Conservation (phyloP, 306 rosid species). For the Fragaria iinumae region DNA sequence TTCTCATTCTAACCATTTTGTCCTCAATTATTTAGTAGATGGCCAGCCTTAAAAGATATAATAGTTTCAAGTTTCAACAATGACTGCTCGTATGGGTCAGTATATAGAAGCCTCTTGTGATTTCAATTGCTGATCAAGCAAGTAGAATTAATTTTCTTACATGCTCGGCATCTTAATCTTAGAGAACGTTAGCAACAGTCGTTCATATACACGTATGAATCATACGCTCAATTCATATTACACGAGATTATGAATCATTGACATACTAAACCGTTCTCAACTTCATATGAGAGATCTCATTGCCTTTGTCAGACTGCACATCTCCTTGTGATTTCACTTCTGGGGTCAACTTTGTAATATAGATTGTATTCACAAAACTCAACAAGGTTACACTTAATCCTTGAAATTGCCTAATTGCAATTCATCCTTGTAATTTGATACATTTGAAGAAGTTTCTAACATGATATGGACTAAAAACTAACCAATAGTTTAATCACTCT, state of each 20-base stretch:
- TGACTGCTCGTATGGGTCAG: not conserved
- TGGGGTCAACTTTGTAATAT: not conserved
- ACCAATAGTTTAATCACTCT: conserved; percentile 3
- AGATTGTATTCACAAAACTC: not conserved
- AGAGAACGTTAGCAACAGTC: too few species aligned
- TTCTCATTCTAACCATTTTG: not conserved
- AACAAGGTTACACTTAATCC: not conserved
- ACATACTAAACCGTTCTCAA: too few species aligned
- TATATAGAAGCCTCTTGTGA: not conserved
- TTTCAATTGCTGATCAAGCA: not conserved
- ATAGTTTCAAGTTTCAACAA: not conserved
- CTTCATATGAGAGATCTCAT: too few species aligned
- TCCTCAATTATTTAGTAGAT: not conserved
- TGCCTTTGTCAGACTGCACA: not conserved
- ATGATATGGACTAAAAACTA: not conserved
- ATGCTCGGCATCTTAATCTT: not conserved
- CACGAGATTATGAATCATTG: too few species aligned
- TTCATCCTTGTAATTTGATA: not conserved
- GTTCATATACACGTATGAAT: too few species aligned
- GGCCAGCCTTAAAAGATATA: not conserved
- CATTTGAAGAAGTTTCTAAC: conserved; percentile 10
- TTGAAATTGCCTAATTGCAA: not conserved
- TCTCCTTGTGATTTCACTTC: not conserved
- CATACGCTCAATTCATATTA: too few species aligned
- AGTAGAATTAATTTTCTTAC: not conserved